Evolutionary conservation across 2,329 filamentous ascomycete genomes (phyloP).

Genomic region (Trichoderma koningii): DNA sequence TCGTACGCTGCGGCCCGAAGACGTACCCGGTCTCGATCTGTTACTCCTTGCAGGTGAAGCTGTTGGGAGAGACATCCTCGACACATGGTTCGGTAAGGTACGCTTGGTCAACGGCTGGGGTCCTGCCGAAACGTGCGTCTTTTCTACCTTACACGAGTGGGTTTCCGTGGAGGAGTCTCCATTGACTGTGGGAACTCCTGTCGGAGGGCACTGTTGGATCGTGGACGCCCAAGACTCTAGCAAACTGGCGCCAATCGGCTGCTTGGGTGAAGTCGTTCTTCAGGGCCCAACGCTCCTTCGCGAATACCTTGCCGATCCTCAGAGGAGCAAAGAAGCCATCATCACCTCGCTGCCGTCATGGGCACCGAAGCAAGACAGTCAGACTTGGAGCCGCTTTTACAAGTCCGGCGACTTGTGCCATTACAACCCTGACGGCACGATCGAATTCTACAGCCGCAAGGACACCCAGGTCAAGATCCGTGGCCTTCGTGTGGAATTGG

Average conservation of each 20-base stretch:
- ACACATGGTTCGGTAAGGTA: conserved; percentile 24
- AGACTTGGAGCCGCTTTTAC: conserved; percentile 38
- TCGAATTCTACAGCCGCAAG: conserved; percentile 53
- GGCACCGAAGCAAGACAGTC: background rate
- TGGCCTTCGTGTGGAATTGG: conserved; percentile 59
- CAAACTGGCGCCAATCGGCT: conserved; percentile 20
- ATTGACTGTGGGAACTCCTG: conserved; percentile 9
- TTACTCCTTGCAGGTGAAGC: conserved; percentile 43
- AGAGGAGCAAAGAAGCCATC: conserved; percentile 10
- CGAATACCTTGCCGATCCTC: conserved; percentile 24
- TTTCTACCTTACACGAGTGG: conserved; percentile 22
- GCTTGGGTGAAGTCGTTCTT: conserved; percentile 23
- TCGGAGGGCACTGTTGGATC: conserved; percentile 19
- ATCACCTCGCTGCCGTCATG: conserved; percentile 4
- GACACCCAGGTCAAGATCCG: conserved; percentile 61
- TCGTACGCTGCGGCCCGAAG: conserved; percentile 43
- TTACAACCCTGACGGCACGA: conserved; percentile 44
- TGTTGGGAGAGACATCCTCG: conserved; percentile 18
- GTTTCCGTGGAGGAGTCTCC: conserved; percentile 1
- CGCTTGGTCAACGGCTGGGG: conserved; percentile 27
- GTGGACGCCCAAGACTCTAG: background rate
- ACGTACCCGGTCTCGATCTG: conserved; percentile 47
- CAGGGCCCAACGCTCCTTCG: conserved; percentile 17
- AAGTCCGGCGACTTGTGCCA: conserved; percentile 52
- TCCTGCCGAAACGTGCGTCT: conserved; percentile 26